phyloP scores from a whole-genome alignment of 208 protist genomes.

The Trypanosoma mega region DNA sequence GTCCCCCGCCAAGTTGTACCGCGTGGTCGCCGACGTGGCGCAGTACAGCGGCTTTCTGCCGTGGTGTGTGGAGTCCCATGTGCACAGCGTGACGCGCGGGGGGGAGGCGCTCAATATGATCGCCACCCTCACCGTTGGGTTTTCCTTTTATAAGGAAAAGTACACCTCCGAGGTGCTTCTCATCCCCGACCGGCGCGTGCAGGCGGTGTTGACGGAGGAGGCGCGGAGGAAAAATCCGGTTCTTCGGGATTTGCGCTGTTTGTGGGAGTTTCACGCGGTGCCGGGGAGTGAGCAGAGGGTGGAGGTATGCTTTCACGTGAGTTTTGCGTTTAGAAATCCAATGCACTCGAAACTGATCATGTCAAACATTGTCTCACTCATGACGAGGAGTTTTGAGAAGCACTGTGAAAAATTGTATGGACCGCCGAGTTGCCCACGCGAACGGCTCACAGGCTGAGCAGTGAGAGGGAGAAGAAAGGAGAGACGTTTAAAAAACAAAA shows the following conservation, averaged over 20 bases:
- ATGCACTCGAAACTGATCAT: slow-evolving; percentile 74
- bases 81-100: slow-evolving; percentile 43
- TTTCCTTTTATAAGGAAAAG: slow-evolving; percentile 73
- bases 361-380: slow-evolving; percentile 71
- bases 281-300: slow-evolving; percentile 39
- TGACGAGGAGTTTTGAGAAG: slow-evolving; percentile 80
- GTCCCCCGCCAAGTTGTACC: slow-evolving; percentile 61
- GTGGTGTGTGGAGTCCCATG: slow-evolving; percentile 67
- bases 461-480: neutral
- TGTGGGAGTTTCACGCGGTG: slow-evolving; percentile 68
- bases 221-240: slow-evolving; percentile 27
- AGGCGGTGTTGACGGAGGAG: slow-evolving; percentile 54
- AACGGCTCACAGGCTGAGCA: slow-evolving; percentile 10
- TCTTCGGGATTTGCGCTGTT: slow-evolving; percentile 57
- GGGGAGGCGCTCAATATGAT: slow-evolving; percentile 30
- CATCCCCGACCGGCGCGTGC: slow-evolving; percentile 42
- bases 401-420: slow-evolving; percentile 71
- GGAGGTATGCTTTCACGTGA: slow-evolving; percentile 71
- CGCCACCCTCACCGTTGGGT: slow-evolving; percentile 68
- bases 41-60: slow-evolving; percentile 74
- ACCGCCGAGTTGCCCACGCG: slow-evolving; percentile 44
- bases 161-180: slow-evolving; percentile 76
- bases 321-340: slow-evolving; percentile 79
- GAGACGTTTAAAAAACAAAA: slow-evolving; percentile 19
- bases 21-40: slow-evolving; percentile 73